phyloP scores from a whole-genome alignment of 140 eudicot genomes.

The Cichorium intybus region DNA sequence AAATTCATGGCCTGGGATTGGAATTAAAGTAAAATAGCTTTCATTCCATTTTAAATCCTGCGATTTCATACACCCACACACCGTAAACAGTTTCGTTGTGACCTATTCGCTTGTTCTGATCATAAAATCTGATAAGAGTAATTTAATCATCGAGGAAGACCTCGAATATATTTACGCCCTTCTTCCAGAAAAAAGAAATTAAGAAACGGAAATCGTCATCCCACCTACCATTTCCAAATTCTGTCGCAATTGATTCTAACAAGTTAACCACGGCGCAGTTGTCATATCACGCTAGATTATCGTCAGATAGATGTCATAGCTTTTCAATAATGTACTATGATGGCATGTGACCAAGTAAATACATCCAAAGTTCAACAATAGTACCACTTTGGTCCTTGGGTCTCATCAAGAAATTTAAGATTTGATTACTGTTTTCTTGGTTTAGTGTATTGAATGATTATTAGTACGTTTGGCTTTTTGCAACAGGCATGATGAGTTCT shows the following conservation, averaged over 20 bases:
- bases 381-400: background rate
- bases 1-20: background rate
- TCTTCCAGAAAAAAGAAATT: constrained; percentile 4
- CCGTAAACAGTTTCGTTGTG: background rate
- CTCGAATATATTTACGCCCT: background rate
- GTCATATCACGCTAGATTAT: constrained; percentile 6
- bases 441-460: background rate
- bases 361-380: background rate
- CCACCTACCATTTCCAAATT: constrained; percentile 1
- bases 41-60: background rate
- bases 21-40: background rate
- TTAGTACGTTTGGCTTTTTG: constrained; percentile 5
- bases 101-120: constrained; percentile 1
- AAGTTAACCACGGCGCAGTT: background rate
- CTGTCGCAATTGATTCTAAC: background rate
- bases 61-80: background rate
- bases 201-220: background rate
- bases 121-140: background rate
- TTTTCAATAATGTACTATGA: constrained; percentile 4
- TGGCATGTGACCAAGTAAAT: constrained; percentile 18
- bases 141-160: background rate
- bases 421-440: background rate
- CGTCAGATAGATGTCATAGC: background rate
- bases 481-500: constrained; percentile 53
- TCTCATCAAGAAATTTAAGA: background rate